Evolutionary conservation across 2,329 filamentous ascomycete species (phyloP), one percentile per base, ranked within the genome.

Genomic region (Stagonosporopsis chrysanthemi): DNA sequence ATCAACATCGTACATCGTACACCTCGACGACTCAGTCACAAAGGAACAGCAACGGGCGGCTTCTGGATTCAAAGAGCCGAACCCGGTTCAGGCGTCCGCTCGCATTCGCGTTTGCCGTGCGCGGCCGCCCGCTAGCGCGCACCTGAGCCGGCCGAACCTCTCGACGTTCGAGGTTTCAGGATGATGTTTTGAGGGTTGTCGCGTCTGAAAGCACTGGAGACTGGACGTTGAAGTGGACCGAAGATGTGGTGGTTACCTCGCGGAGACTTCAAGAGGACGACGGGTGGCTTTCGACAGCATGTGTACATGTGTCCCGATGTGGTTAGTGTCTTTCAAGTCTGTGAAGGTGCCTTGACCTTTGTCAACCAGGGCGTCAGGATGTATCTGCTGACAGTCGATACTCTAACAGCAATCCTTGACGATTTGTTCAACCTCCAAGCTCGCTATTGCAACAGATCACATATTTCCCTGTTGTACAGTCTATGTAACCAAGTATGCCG

Each of bases 161-260:
- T 44, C 26, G 26, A 52, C 48, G n/a, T 11, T 52, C 39, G 39
- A 24, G 38, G 54, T 57, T 57, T 52, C 54, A 52, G 26, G 11
- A 23, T 15, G 2, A 14, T 38, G 36, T 57, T 52, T 43, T 26
- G 38, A 42, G 24, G 45, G 2, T 40, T 15, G 38, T 15, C 38
- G 22, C 22, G 38, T 40, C 22, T 12, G 12, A 12, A 40, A 23
- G 22, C 4, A 11, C 38, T 24, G 22, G 22, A 40, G 22, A 12
- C 4, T 5, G 22, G 9, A 24, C 15, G 22, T 40, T 22, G 11
- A 23, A 5, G 22, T 8, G 3, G 22, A 15, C 22, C 31, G 31
- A 19, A 17, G 35, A 17, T 3, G 4, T 11, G 6, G 15, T 17
- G 35, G 15, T 8, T 12, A 17, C 6, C 12, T 2, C 7, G 3